Conservation (phyloP, 2,329 filamentous ascomycete genomes). For the Verticillium albo-atrum region DNA sequence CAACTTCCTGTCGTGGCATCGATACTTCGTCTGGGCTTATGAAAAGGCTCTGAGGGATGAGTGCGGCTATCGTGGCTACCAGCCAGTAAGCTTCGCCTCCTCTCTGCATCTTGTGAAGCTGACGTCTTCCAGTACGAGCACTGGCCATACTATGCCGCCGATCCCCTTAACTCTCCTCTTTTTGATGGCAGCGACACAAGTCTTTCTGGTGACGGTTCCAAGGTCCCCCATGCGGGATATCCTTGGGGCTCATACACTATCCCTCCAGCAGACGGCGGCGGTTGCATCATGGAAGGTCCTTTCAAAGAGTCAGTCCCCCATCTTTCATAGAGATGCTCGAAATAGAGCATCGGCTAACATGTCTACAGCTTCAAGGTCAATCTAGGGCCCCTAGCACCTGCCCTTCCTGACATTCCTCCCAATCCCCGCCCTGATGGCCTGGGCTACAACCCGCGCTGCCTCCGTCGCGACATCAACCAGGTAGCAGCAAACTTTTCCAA, state of each 20-base stretch:
- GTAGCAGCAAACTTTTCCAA: slow-evolving; percentile 15
- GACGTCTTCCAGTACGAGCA: slow-evolving; percentile 39
- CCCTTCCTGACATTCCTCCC: slow-evolving; percentile 13
- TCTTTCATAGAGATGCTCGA: background rate
- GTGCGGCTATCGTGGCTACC: slow-evolving; percentile 34
- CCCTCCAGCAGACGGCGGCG: slow-evolving; percentile 42
- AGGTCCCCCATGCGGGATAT: slow-evolving; percentile 11
- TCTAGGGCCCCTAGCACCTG: slow-evolving; percentile 25
- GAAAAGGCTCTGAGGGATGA: slow-evolving; percentile 34
- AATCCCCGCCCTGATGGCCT: slow-evolving; percentile 18
- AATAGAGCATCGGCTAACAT: background rate
- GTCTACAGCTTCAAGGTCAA: slow-evolving; percentile 25
- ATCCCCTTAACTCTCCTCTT: slow-evolving; percentile 43
- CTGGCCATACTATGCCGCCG: slow-evolving; percentile 41
- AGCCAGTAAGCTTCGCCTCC: slow-evolving; percentile 25
- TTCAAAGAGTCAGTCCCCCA: slow-evolving; percentile 37
- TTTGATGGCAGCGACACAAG: slow-evolving; percentile 51
- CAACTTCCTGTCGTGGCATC: slow-evolving; percentile 37
- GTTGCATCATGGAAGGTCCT: slow-evolving; percentile 45
- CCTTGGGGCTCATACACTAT: slow-evolving; percentile 7
- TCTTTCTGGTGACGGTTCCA: slow-evolving; percentile 42
- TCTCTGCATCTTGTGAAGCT: background rate
- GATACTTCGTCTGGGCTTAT: slow-evolving; percentile 33
- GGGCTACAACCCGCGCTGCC: slow-evolving; percentile 39
- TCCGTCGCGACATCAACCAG: slow-evolving; percentile 35